These are phyloP conservation scores for Pestalotiopsis sp. DNA, from an alignment of 2,329 filamentous ascomycete species.

Conservation along the genomic window DNA sequence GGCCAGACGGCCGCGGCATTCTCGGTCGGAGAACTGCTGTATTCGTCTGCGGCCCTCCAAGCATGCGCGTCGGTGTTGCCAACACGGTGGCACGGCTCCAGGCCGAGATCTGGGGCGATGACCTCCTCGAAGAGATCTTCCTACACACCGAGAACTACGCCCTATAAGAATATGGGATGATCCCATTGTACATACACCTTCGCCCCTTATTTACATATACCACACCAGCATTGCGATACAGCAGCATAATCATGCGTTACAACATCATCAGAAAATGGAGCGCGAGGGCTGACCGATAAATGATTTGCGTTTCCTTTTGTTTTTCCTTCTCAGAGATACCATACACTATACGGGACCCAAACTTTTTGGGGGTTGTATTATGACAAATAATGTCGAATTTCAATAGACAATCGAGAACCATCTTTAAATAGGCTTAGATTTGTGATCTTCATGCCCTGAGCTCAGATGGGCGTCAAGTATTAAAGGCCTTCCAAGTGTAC, in stretches of 20 bases:
- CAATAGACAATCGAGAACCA: not conserved
- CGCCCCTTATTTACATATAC: not conserved
- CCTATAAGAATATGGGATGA: conserved; percentile 53
- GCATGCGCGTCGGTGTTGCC: conserved; percentile 87
- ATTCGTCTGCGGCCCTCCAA: conserved; percentile 87
- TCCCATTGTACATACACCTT: conserved; percentile 1
- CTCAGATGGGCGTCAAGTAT: too few relatives aligned
- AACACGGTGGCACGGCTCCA: conserved; percentile 83
- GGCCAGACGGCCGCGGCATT: conserved; percentile 64
- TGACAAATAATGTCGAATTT: not conserved
- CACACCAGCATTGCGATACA: not conserved
- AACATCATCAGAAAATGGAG: not conserved
- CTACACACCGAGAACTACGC: conserved; percentile 96
- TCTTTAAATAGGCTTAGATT: not conserved
- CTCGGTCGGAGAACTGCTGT: conserved; percentile 84
- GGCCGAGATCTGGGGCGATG: conserved; percentile 78
- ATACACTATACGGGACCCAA: not conserved
- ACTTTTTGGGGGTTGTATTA: not conserved
- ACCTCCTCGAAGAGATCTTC: conserved; percentile 84
- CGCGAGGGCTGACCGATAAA: not conserved
- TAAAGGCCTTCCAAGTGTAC: too few relatives aligned
- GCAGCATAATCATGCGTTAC: not conserved
- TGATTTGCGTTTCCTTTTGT: not conserved
- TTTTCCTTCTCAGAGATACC: not conserved
- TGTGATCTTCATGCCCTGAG: too few relatives aligned